These are phyloP conservation scores for Talaromyces trachyspermus DNA, from an alignment of 495 filamentous ascomycete species.

Conservation along the genomic window DNA sequence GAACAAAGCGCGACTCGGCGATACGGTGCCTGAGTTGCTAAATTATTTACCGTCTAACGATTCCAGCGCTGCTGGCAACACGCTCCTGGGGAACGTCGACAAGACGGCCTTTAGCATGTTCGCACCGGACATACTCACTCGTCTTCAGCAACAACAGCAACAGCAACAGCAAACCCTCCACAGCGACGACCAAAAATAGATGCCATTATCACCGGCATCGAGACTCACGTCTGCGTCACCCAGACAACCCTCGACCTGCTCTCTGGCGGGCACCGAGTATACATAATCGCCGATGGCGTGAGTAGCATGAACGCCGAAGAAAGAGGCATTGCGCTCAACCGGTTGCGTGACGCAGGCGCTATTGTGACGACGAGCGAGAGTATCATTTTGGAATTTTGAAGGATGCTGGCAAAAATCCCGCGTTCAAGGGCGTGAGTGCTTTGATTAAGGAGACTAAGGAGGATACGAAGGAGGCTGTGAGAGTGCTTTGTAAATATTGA, in stretches of 20 bases:
- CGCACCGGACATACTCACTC: conserved; percentile 31
- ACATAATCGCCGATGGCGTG: conserved; percentile 86
- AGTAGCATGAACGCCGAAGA: conserved; percentile 79
- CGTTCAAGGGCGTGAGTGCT: conserved; percentile 61
- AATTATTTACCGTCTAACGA: conserved; percentile 20
- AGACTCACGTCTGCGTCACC: conserved; percentile 89
- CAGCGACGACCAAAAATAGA: conserved; percentile 15
- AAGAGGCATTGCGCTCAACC: conserved; percentile 65
- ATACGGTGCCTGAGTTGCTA: conserved; percentile 62
- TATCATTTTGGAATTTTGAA: conserved; percentile 85
- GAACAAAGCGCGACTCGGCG: conserved; percentile 64
- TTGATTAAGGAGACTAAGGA: conserved; percentile 72
- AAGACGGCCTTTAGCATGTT: conserved; percentile 92
- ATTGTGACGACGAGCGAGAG: conserved; percentile 85
- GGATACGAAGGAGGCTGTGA: conserved; percentile 57
- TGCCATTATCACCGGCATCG: conserved; percentile 66
- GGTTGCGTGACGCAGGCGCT: conserved; percentile 70
- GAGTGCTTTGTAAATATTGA: conserved; percentile 49
- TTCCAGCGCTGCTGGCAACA: conserved; percentile 13
- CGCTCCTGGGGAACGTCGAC: conserved; percentile 54
- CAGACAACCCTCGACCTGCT: conserved; percentile 85
- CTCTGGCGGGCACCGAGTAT: conserved; percentile 67
- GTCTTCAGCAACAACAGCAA: conserved; percentile 11
- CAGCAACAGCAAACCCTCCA: conserved; percentile 6
- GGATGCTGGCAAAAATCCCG: conserved; percentile 65